Base-by-base conservation (phyloP, 805 yeast species). In the Saccharomyces paradoxus region DNA sequence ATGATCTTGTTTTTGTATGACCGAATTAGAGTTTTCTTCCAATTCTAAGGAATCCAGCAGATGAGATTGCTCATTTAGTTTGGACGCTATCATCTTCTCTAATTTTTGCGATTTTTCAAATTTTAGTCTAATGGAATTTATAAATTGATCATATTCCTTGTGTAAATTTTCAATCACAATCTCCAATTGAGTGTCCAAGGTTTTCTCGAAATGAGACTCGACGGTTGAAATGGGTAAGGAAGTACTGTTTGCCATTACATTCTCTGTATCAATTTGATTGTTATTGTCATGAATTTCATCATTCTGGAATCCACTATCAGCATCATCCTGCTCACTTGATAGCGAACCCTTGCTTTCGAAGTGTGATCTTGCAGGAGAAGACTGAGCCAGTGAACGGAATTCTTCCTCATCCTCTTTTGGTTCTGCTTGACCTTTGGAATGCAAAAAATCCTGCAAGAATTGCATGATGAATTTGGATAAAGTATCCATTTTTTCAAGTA, bases 401-500 rank as follows among this genome's bases (percentile, higher is more conserved):
- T 17, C 13, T 10, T 37, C 44, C 10, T 37, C 24, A 3, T 17
- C 24, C 22, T 37, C 24, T 9, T 37, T 17, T 17, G 44, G 24
- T 9, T 37, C 22, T 12, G 24, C 22, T 37, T 8, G 44, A 37
- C 10, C 13, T 37, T 21, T 21, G 10, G 37, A 14, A 31, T 17
- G 24, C 44, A 37, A 37, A 17, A 17, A 37, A 4, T 17, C 24
- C 22, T 37, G 24, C 44, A 37, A 37, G 12, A 37, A 37, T 10
- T 37, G 17, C 24, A 17, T 37, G 17, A 37, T 53, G 6, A 67
- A 51, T 2, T 63, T 55, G 5, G 59, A 51, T 14, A 67, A 54
- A 9, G 69, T 65, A 49, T 63, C 62, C 56, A 67, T 59, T 54
- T 67, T 67, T 8, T 64, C 64, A 57, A 65, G 63, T 1, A 64